These are phyloP conservation scores for Sechiopsis laciniata DNA, from an alignment of 306 rosid genomes.

Conservation along the genomic window DNA sequence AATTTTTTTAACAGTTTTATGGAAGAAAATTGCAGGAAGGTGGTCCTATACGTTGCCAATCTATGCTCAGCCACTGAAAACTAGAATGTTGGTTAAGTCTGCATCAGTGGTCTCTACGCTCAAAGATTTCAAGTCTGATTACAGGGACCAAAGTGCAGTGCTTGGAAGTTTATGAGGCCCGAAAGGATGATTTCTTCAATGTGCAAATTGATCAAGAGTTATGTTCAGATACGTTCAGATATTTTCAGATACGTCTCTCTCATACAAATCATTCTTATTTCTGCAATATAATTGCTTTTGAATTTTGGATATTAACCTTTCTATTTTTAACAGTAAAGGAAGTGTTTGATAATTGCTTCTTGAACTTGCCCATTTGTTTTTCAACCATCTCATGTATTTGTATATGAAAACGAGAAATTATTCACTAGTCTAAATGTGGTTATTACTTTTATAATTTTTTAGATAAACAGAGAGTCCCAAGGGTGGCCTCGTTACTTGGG, in stretches of 20 bases:
- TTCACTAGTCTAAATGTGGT: background rate
- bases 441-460: background rate
- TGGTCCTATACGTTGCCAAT: conserved; percentile 15
- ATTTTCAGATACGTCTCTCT: conserved; percentile 19
- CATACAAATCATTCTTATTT: conserved; percentile 12
- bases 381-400: too few relatives aligned
- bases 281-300: background rate
- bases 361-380: background rate
- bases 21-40: conserved; percentile 24
- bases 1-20: conserved; percentile 7
- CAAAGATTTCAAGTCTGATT: conserved; percentile 19
- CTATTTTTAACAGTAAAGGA: background rate
- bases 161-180: conserved; percentile 11
- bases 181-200: conserved; percentile 12
- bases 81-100: conserved; percentile 21
- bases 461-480: too few relatives aligned
- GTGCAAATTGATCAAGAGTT: conserved; percentile 13
- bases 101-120: conserved; percentile 22
- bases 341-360: background rate
- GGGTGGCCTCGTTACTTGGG: too few relatives aligned
- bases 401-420: too few relatives aligned
- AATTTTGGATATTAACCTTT: background rate
- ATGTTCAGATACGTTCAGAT: background rate
- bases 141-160: conserved; percentile 12
- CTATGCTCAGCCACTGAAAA: conserved; percentile 19